phyloP scores from a whole-genome alignment of 140 eudicot species.

The Flaveria floridana region DNA sequence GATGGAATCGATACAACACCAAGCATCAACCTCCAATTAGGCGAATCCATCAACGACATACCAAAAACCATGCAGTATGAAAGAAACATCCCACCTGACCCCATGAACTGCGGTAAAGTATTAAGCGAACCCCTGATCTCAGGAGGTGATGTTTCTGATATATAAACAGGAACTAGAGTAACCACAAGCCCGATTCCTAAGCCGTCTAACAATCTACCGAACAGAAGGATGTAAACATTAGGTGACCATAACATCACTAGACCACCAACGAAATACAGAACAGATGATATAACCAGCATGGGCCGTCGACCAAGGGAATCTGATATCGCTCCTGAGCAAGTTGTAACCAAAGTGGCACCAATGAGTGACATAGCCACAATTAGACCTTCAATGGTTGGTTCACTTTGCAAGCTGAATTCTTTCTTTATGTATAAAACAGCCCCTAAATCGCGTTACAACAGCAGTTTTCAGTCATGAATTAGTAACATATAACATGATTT shows the following conservation, averaged over 20 bases:
- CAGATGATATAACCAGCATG: conserved; percentile 45
- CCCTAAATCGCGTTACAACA: conserved; percentile 31
- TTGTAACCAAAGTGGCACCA: conserved; percentile 55
- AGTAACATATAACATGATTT: conserved; percentile 1
- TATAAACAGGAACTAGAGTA: conserved; percentile 53
- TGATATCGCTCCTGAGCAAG: conserved; percentile 50
- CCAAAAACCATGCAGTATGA: conserved; percentile 58
- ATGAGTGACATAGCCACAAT: conserved; percentile 61
- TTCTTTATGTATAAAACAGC: conserved; percentile 55
- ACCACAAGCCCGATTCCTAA: conserved; percentile 55
- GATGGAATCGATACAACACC: conserved; percentile 58
- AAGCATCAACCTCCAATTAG: conserved; percentile 61
- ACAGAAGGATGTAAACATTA: conserved; percentile 47
- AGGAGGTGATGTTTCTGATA: conserved; percentile 61
- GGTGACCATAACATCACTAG: conserved; percentile 61
- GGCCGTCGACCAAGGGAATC: conserved; percentile 55
- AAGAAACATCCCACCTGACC: conserved; percentile 56
- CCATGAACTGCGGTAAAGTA: conserved; percentile 57
- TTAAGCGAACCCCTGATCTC: conserved; percentile 51
- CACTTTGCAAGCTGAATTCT: conserved; percentile 46
- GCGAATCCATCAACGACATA: conserved; percentile 54
- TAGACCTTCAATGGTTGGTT: conserved; percentile 52
- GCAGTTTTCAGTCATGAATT: conserved; percentile 16
- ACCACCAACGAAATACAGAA: conserved; percentile 45
- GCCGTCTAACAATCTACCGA: conserved; percentile 50